Evolutionary conservation across 257 asterid genomes (phyloP).

Genomic region (Plantago ovata): DNA sequence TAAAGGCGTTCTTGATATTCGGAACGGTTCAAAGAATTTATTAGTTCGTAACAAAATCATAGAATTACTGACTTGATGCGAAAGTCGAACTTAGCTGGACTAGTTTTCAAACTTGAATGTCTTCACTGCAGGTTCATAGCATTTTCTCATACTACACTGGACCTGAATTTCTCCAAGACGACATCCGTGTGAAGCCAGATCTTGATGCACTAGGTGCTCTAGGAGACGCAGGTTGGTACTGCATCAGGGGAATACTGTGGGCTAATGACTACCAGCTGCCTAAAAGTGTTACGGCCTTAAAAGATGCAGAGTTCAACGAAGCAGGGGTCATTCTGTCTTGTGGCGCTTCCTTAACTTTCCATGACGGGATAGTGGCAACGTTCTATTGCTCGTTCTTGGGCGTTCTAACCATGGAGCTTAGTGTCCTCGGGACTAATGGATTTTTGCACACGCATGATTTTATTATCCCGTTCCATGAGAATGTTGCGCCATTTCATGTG

Average conservation of each 20-base stretch:
- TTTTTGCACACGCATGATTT: slow-evolving; percentile 47
- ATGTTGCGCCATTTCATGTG: slow-evolving; percentile 35
- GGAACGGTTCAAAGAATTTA: too few species aligned
- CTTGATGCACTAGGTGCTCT: slow-evolving; percentile 34
- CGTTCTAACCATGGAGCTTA: slow-evolving; percentile 49
- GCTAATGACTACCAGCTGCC: slow-evolving; percentile 32
- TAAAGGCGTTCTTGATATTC: too few species aligned
- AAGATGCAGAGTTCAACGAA: slow-evolving; percentile 24
- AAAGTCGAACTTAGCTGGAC: too few species aligned
- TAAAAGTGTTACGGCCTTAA: slow-evolving; percentile 23
- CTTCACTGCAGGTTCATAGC: slow-evolving; percentile 26
- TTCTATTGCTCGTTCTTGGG: slow-evolving; percentile 56
- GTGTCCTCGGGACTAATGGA: slow-evolving; percentile 54
- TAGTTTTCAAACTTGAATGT: too few species aligned
- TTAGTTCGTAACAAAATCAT: too few species aligned
- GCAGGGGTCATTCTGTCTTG: slow-evolving; percentile 30
- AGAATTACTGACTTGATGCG: too few species aligned
- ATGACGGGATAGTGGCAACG: slow-evolving; percentile 28
- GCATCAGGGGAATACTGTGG: slow-evolving; percentile 34
- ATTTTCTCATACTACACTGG: slow-evolving; percentile 22
- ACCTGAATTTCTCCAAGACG: slow-evolving; percentile 24
- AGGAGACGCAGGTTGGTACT: slow-evolving; percentile 39
- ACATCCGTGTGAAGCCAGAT: slow-evolving; percentile 38
- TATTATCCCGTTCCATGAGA: slow-evolving; percentile 50
- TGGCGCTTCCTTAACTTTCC: slow-evolving; percentile 28